A percentile compares a stretch with the other conserved stretches of the same genome.
Conservation (phyloP, 495 filamentous ascomycete genomes). For the Penicillium coprophilum region DNA sequence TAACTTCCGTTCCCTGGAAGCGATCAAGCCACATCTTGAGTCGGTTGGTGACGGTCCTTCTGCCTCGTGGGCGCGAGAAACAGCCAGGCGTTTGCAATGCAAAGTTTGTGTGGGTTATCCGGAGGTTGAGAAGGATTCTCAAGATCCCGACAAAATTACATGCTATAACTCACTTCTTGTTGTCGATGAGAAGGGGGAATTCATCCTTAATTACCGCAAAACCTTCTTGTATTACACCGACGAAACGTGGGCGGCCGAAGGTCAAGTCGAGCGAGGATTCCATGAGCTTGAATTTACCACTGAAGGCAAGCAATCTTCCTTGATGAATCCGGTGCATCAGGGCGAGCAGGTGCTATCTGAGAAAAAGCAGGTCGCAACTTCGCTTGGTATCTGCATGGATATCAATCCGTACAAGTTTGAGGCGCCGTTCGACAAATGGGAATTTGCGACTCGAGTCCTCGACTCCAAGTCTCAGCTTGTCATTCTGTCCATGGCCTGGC, state of each 20-base stretch:
- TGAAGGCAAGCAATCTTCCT: background rate
- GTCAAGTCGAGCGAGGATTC: conserved; percentile 55
- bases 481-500: conserved; percentile 87
- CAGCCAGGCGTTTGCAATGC: conserved; percentile 70
- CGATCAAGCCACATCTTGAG: conserved; percentile 82
- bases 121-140: conserved; percentile 50
- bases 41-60: conserved; percentile 69
- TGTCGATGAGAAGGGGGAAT: conserved; percentile 68
- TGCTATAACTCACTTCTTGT: conserved; percentile 83
- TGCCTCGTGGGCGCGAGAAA: conserved; percentile 75
- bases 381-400: conserved; percentile 86
- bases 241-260: conserved; percentile 86
- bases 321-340: background rate
- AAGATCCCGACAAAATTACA: conserved; percentile 28
- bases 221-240: conserved; percentile 88
- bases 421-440: conserved; percentile 74
- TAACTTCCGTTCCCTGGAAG: conserved; percentile 77
- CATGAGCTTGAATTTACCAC: conserved; percentile 34
- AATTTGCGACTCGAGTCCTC: conserved; percentile 82
- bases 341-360: conserved; percentile 1
- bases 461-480: conserved; percentile 66
- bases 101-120: conserved; percentile 90
- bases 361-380: conserved; percentile 49
- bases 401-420: conserved; percentile 72
- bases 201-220: conserved; percentile 85